Conservation (phyloP, 2,329 filamentous ascomycete genomes). For the Teratosphaeria zuluensis region DNA sequence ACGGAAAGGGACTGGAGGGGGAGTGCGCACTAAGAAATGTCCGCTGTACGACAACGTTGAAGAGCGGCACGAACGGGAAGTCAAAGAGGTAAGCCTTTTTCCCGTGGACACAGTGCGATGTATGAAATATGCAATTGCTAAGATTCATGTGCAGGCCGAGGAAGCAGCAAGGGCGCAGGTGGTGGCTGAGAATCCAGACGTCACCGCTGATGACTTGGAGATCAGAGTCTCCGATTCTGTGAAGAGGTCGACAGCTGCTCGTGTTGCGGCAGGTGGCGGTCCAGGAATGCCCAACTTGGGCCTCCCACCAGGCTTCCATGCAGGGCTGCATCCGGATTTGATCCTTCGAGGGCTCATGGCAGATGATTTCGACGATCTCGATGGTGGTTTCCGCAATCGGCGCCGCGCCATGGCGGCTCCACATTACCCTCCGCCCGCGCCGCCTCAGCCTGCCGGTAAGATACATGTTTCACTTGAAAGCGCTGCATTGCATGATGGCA, state of each 20-base stretch:
- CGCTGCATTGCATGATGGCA: neutral
- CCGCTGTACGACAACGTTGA: slow-evolving; percentile 57
- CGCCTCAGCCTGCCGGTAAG: neutral
- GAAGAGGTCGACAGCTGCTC: slow-evolving; percentile 3
- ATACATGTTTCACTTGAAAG: neutral
- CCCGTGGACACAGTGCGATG: neutral
- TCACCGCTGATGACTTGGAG: slow-evolving; percentile 49
- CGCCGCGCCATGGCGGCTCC: neutral
- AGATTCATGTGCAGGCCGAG: slow-evolving; percentile 38
- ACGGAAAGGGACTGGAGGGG: slow-evolving; percentile 31
- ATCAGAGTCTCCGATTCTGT: slow-evolving; percentile 47
- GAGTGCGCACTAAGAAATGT: slow-evolving; percentile 40
- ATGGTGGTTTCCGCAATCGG: neutral
- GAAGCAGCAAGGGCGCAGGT: slow-evolving; percentile 47
- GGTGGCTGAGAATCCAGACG: slow-evolving; percentile 48
- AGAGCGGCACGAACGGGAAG: slow-evolving; percentile 53
- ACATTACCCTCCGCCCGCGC: neutral
- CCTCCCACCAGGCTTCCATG: neutral
- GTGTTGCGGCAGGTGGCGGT: neutral
- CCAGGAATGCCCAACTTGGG: neutral
- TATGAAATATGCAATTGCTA: neutral
- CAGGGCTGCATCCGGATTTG: neutral
- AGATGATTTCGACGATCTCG: neutral
- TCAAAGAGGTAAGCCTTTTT: slow-evolving; percentile 31
- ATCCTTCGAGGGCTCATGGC: neutral